Evolutionary conservation across 1,284 basidiomycete species (phyloP).

Genomic region (Cystobasidium sp.): DNA sequence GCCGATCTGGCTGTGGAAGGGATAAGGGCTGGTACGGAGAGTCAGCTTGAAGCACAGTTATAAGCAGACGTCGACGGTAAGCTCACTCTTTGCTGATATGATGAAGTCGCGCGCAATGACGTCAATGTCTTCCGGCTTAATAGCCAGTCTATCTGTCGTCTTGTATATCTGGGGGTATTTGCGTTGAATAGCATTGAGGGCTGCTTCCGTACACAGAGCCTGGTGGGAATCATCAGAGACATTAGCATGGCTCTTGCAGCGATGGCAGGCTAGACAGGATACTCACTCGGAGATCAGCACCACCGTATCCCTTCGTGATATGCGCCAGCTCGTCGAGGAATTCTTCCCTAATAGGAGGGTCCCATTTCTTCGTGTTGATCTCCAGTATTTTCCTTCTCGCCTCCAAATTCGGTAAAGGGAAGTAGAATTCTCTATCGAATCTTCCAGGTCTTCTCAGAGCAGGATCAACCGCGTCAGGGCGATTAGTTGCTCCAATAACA

Average conservation of each 20-base stretch:
- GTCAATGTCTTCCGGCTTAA: slow-evolving; percentile 83
- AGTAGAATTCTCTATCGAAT: slow-evolving; percentile 99
- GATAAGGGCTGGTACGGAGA: slow-evolving; percentile 69
- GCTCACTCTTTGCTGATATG: slow-evolving; percentile 92
- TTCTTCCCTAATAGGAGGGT: slow-evolving; percentile 72
- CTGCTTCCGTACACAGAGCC: slow-evolving; percentile 95
- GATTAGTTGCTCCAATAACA: slow-evolving; percentile 97
- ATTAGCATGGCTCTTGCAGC: background rate
- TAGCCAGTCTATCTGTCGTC: slow-evolving; percentile 79
- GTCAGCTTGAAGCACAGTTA: background rate
- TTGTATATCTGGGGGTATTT: slow-evolving; percentile 98
- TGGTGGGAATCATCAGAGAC: slow-evolving; percentile 54
- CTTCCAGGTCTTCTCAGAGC: slow-evolving; percentile 91
- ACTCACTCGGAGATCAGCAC: slow-evolving; percentile 88
- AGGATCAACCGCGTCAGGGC: slow-evolving; percentile 96
- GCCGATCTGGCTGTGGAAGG: slow-evolving; percentile 93
- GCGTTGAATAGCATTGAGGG: slow-evolving; percentile 93
- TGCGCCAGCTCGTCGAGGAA: slow-evolving; percentile 76
- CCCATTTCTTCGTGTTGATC: slow-evolving; percentile 92
- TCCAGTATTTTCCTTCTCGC: slow-evolving; percentile 86
- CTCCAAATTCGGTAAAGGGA: slow-evolving; percentile 82
- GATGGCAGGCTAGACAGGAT: slow-evolving; percentile 45
- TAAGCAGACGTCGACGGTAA: background rate
- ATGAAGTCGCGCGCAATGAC: slow-evolving; percentile 93
- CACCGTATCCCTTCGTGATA: slow-evolving; percentile 96